Percentiles rank a stretch among this genome's conserved stretches.
Evolutionary conservation across 306 rosid genomes (phyloP).

Genomic region (Macrotyloma uniflorum): DNA sequence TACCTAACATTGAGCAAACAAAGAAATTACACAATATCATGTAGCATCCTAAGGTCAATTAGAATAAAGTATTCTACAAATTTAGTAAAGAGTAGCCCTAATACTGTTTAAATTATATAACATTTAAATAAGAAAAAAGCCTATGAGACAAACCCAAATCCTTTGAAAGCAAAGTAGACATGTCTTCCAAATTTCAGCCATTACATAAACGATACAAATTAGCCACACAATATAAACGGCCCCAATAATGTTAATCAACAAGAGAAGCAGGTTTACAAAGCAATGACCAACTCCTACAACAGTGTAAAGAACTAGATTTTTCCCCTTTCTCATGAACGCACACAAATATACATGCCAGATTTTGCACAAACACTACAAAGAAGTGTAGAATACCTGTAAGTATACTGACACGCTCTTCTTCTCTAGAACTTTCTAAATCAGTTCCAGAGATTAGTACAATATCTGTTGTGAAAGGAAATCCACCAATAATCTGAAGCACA

Average conservation of each 20-base stretch:
- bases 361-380: constrained; percentile 4
- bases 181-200: constrained; percentile 36
- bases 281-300: constrained; percentile 35
- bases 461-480: constrained; percentile 79
- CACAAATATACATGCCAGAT: constrained; percentile 27
- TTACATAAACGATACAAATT: constrained; percentile 8
- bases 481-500: constrained; percentile 70
- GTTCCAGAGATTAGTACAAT: constrained; percentile 74
- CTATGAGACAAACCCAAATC: constrained; percentile 31
- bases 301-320: constrained; percentile 11
- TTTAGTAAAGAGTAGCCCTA: constrained; percentile 23
- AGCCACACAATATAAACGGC: constrained; percentile 29
- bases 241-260: constrained; percentile 25
- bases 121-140: constrained; percentile 20
- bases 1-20: constrained; percentile 55
- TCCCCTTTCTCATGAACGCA: constrained; percentile 17
- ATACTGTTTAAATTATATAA: constrained; percentile 18
- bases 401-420: constrained; percentile 67
- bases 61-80: constrained; percentile 24
- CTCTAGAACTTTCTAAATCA: constrained; percentile 55
- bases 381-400: constrained; percentile 70
- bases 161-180: constrained; percentile 30
- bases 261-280: constrained; percentile 30
- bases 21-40: constrained; percentile 7
- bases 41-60: constrained; percentile 19